Evolutionary conservation across 192 early-diverging fungal species (phyloP).

Genomic region (Cetraspora pellucida): DNA sequence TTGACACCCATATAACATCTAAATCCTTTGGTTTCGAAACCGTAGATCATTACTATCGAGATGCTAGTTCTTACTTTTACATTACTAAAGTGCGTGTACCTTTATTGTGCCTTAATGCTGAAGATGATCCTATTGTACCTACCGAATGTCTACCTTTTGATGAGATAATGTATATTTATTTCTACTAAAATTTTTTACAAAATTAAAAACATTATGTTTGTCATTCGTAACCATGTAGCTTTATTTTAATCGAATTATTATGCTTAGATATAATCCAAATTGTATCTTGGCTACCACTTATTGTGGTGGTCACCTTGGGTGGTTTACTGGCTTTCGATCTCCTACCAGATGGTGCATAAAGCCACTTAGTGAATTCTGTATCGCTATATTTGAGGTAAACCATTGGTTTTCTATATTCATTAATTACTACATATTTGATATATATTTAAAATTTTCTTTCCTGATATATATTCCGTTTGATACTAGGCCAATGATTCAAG

Average conservation of each 20-base stretch:
- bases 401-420: neutral
- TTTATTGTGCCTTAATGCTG: constrained; percentile 78
- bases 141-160: constrained; percentile 68
- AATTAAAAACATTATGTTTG: no score
- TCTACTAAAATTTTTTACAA: no score
- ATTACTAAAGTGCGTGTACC: constrained; percentile 73
- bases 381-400: constrained; percentile 54
- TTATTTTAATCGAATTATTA: no score
- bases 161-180: constrained; percentile 36
- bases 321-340: constrained; percentile 63
- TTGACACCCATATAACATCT: constrained; percentile 81
- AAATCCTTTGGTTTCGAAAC: constrained; percentile 76
- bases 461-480: no score
- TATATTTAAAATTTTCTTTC: no score
- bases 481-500: no score
- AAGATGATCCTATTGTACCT: constrained; percentile 90
- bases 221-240: no score
- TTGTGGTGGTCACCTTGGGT: constrained; percentile 91
- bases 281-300: constrained; percentile 77
- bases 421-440: no score
- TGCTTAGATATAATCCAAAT: constrained; percentile 71
- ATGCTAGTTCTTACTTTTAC: constrained; percentile 62
- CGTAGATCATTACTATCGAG: constrained; percentile 78
- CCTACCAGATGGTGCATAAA: constrained; percentile 64
- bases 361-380: constrained; percentile 69